Evolutionary conservation across 1,139 yeast genomes (phyloP).

Genomic region (Blastobotrys malaysiensis): DNA sequence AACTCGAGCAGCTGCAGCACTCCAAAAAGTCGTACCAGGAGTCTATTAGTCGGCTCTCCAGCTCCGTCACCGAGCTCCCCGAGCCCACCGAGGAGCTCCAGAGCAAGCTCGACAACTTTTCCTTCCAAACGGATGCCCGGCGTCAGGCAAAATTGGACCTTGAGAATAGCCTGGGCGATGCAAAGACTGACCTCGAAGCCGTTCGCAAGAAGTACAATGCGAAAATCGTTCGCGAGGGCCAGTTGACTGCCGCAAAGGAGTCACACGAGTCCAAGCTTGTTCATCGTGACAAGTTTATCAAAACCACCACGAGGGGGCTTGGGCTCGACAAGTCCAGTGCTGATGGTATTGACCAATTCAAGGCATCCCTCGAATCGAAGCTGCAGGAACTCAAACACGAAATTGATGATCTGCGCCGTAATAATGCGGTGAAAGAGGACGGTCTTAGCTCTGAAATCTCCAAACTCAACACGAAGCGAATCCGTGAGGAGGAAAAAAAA

Average conservation of each 20-base stretch:
- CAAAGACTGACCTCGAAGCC: conserved; percentile 23
- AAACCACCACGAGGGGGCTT: background rate
- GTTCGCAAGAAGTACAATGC: conserved; percentile 39
- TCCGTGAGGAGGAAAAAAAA: conserved; percentile 41
- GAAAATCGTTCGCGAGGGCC: conserved; percentile 51
- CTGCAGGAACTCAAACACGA: conserved; percentile 12
- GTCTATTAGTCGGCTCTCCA: conserved; percentile 46
- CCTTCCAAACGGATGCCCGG: conserved; percentile 40
- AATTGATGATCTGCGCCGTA: background rate
- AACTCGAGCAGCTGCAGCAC: conserved; percentile 52
- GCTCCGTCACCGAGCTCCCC: conserved; percentile 41
- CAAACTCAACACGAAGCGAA: conserved; percentile 34
- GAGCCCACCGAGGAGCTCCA: conserved; percentile 49
- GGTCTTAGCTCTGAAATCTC: conserved; percentile 26
- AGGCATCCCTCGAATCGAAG: conserved; percentile 13
- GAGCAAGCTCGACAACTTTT: conserved; percentile 50
- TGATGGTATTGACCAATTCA: conserved; percentile 5
- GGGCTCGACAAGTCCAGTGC: conserved; percentile 1
- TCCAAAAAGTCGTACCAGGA: conserved; percentile 40
- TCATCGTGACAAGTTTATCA: conserved; percentile 6
- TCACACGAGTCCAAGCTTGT: conserved; percentile 25
- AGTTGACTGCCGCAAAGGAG: conserved; percentile 46
- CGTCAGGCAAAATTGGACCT: conserved; percentile 20
- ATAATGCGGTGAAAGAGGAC: conserved; percentile 15
- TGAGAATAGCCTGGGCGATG: conserved; percentile 14